These are phyloP conservation scores for Eucalyptus grandis DNA, from an alignment of 345 rosid species.

Conservation along the genomic window DNA sequence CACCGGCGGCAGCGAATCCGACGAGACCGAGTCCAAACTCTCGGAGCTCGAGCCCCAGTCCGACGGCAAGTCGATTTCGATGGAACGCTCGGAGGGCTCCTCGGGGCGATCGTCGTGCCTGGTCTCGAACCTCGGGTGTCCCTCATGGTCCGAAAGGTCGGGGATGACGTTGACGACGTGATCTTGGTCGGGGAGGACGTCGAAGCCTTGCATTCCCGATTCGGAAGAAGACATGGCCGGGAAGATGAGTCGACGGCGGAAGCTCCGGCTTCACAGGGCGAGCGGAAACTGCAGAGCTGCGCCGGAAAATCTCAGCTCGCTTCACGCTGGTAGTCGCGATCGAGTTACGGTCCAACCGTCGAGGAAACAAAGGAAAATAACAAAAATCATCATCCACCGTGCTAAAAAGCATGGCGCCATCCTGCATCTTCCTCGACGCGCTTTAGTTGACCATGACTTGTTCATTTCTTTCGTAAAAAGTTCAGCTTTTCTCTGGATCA, in stretches of 20 bases:
- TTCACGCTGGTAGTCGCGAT: background rate
- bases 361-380: background rate
- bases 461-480: background rate
- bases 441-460: background rate
- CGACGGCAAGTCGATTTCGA: background rate
- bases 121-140: background rate
- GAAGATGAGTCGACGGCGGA: background rate
- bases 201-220: background rate
- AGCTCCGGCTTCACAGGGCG: background rate
- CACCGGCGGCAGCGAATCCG: background rate
- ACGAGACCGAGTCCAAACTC: background rate
- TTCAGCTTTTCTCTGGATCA: accelerated
- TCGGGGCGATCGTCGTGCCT: background rate
- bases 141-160: background rate
- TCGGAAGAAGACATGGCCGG: background rate
- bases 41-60: background rate
- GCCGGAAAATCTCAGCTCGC: background rate
- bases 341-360: background rate
- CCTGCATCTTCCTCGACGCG: background rate
- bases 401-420: background rate
- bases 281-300: background rate
- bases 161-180: background rate
- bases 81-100: background rate
- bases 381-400: background rate
- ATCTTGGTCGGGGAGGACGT: background rate